Conservation (phyloP, 345 rosid species). For the Arabidopsis thaliana region TAIR10.1 NC_003070.9:7422501-7423000, state of each 20-base stretch:
- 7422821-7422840: constrained; percentile 1
- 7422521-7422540: constrained; percentile 50
- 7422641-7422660: constrained; percentile 75
- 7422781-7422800: constrained; percentile 57
- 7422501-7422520: constrained; percentile 38
- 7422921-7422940: constrained; percentile 37
- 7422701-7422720: constrained; percentile 78
- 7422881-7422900: constrained; percentile 17
- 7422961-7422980: constrained; percentile 7
- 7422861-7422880: neutral
- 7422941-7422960: constrained; percentile 19
- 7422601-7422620: constrained; percentile 69
- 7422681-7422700: constrained; percentile 87
- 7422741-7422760: constrained; percentile 90
- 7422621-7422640: constrained; percentile 80
- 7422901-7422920: constrained; percentile 38
- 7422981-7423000: neutral
- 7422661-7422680: constrained; percentile 83
- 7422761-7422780: constrained; percentile 78
- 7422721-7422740: constrained; percentile 76
- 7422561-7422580: constrained; percentile 55
- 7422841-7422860: constrained; percentile 16
- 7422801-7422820: constrained; percentile 10
- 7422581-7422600: constrained; percentile 66
- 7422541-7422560: constrained; percentile 59